These are phyloP conservation scores for Globisporangium irregulare DNA, from an alignment of 352 stramenopile genomes.

Conservation along the genomic window DNA sequence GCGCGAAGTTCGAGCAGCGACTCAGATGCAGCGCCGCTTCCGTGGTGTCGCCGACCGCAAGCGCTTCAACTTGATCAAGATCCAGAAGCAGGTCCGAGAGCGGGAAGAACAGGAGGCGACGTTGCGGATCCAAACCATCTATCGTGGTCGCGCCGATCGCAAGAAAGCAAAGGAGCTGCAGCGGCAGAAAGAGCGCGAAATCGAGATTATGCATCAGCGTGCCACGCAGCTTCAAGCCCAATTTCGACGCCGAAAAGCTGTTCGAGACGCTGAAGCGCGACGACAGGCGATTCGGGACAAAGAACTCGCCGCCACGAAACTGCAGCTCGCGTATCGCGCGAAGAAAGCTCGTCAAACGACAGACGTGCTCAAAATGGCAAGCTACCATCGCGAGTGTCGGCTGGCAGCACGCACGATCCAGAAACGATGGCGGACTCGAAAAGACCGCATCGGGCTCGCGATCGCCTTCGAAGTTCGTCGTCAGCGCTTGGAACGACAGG, in stretches of 20 bases:
- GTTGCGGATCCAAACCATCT: conserved; percentile 54
- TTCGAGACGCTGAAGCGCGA: conserved; percentile 26
- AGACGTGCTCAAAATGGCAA: conserved; percentile 39
- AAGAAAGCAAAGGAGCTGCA: conserved; percentile 36
- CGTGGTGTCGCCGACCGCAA: conserved; percentile 36
- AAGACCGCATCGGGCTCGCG: conserved; percentile 39
- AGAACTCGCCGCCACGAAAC: conserved; percentile 47
- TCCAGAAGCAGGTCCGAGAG: conserved; percentile 29
- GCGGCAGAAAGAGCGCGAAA: conserved; percentile 28
- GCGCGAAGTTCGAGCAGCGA: conserved; percentile 40
- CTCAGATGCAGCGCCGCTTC: conserved; percentile 51
- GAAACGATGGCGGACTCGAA: conserved; percentile 44
- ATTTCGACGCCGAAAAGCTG: conserved; percentile 41
- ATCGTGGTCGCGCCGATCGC: conserved; percentile 47
- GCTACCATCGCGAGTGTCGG: conserved; percentile 35
- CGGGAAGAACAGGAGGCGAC: conserved; percentile 37
- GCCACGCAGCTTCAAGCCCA: conserved; percentile 51
- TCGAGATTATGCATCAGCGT: conserved; percentile 31
- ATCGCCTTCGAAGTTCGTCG: conserved; percentile 39
- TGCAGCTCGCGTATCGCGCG: conserved; percentile 60
- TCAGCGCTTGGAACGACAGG: conserved; percentile 25
- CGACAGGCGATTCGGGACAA: conserved; percentile 26
- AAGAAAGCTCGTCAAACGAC: conserved; percentile 39
- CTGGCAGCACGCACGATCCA: conserved; percentile 43
- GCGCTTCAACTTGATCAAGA: conserved; percentile 31